Evolutionary conservation across 1,284 basidiomycete genomes (phyloP), one percentile per base, ranked within the genome.

Genomic region (Leccinum fuscescens): DNA sequence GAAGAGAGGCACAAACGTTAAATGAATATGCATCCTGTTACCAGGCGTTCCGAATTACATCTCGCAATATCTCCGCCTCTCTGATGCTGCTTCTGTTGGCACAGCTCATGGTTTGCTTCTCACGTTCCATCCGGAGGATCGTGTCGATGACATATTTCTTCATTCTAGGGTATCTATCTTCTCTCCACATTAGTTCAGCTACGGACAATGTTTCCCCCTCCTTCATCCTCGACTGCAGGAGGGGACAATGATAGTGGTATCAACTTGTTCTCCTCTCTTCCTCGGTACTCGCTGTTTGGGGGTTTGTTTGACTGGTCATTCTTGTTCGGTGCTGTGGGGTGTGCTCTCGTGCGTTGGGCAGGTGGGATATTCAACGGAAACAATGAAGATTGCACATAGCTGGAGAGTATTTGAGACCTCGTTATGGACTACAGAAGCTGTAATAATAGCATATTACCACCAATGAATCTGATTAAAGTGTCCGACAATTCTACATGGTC

Each of bases 161-260:
- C 27, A 4, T 60, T 67, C 54, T 56, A 92, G 90, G 88, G 86
- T 14, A 89, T 89, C 57, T 92, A 92, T 67, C 81, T 92, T 42
- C 81, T 92, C 24, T 86, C 89, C 1, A 92, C 89, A 0, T 77
- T 92, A 53, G 85, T 92, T 15, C 90, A 92, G 71, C 77, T 92
- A 46, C 86, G 90, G 49, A 85, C 86, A 17, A 86, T 87, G 6
- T 92, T 92, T 70, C 90, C 89, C 4, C 86, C 77, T 61, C 6
- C 70, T 65, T 15, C 69, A 66, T 37, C 65, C 63, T 49, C 69
- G 70, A 56, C 60, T 49, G 15, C 61, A 62, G 35, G 63, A n/a
- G 27, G 58, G 53, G 14, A 65, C 57, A 33, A 56, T 12, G 65
- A 65, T n/a, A 58, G 58, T n/a, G 69, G 72, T 24, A 57, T 69